Conservation (phyloP, 176 grass and related monocot species). For the Juncus inflexus region DNA sequence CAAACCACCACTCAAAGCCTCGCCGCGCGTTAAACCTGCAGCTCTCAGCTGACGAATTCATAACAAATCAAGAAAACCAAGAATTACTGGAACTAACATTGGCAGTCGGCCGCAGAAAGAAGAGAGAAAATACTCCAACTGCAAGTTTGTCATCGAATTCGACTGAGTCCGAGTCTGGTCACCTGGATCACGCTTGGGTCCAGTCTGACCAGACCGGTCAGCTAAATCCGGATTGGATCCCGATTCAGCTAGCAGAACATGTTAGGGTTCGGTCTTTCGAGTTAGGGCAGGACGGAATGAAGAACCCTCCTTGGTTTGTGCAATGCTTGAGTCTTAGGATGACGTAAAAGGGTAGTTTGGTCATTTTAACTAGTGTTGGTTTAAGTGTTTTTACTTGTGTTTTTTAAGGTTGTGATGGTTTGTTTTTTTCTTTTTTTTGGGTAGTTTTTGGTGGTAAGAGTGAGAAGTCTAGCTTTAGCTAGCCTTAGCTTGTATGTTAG, state of each 20-base stretch:
- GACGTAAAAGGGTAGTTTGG: slow-evolving; percentile 33
- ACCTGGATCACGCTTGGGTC: slow-evolving; percentile 20
- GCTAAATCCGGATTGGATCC: slow-evolving; percentile 21
- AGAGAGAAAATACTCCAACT: slow-evolving; percentile 20
- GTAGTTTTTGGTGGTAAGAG: slow-evolving; percentile 24
- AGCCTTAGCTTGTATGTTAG: slow-evolving; percentile 16
- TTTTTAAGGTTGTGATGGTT: too few species aligned
- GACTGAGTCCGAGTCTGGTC: slow-evolving; percentile 22
- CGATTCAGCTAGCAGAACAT: neutral
- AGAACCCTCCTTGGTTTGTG: slow-evolving; percentile 39
- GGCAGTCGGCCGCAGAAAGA: slow-evolving; percentile 33
- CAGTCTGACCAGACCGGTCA: neutral
- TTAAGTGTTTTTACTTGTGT: neutral
- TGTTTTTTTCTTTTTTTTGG: too few species aligned
- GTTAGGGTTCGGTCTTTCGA: slow-evolving; percentile 21
- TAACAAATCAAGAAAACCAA: slow-evolving; percentile 15
- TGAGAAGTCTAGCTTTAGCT: slow-evolving; percentile 14
- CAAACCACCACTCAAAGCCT: slow-evolving; percentile 29
- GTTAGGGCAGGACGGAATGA: slow-evolving; percentile 27
- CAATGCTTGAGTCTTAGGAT: slow-evolving; percentile 46
- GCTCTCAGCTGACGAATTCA: slow-evolving; percentile 33
- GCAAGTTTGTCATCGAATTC: slow-evolving; percentile 35
- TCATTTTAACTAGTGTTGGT: neutral
- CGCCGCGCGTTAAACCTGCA: slow-evolving; percentile 33
- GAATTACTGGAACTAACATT: slow-evolving; percentile 53